These are phyloP conservation scores for Bassia scoparia DNA, from an alignment of 148 eudicot species.

Conservation along the genomic window DNA sequence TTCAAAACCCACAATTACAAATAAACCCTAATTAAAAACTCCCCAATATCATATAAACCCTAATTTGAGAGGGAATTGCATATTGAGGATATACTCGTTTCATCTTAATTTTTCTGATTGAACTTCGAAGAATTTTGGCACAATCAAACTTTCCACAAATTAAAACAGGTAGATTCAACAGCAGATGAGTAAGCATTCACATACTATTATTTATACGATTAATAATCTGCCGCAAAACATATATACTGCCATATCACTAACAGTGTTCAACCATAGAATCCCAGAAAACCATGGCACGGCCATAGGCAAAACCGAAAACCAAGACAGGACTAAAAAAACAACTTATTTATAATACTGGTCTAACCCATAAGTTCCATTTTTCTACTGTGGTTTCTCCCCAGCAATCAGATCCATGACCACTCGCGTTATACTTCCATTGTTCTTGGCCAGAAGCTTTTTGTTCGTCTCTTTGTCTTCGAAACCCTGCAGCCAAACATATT, in stretches of 20 bases:
- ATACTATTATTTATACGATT: too few relatives aligned
- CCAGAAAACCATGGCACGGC: background rate
- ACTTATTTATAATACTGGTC: background rate
- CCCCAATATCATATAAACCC: too few relatives aligned
- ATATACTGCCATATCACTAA: background rate
- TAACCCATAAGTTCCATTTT: background rate
- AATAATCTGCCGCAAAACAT: background rate
- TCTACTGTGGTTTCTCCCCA: constrained; percentile 36
- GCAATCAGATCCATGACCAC: constrained; percentile 84
- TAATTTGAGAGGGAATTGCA: too few relatives aligned
- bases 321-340: background rate
- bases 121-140: too few relatives aligned
- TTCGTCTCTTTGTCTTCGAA: constrained; percentile 54
- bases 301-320: background rate
- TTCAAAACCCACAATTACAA: too few relatives aligned
- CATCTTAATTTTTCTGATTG: too few relatives aligned
- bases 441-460: constrained; percentile 71
- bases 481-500: constrained; percentile 45
- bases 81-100: too few relatives aligned
- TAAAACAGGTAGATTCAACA: too few relatives aligned
- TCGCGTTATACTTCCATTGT: constrained; percentile 76
- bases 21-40: too few relatives aligned
- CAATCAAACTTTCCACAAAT: too few relatives aligned
- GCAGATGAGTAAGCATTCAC: too few relatives aligned
- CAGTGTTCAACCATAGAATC: background rate